Evolutionary conservation across 2,329 filamentous ascomycete genomes (phyloP).

Genomic region (Colletotrichum sp.): DNA sequence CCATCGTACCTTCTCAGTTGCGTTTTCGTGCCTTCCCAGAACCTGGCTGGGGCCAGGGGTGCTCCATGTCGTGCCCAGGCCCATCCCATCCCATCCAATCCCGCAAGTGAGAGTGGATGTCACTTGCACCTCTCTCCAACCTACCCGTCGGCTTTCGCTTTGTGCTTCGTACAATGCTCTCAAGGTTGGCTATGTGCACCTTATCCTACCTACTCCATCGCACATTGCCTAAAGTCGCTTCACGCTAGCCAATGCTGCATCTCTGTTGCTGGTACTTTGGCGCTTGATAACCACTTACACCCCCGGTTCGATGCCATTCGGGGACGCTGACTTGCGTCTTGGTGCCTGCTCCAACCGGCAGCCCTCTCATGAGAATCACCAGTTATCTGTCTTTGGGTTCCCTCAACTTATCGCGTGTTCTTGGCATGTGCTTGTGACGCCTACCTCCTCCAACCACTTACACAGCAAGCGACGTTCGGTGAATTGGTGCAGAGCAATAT

Average conservation of each 20-base stretch:
- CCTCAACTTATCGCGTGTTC: neutral
- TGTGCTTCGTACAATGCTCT: neutral
- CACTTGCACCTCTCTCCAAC: neutral
- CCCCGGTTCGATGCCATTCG: neutral
- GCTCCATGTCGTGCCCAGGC: neutral
- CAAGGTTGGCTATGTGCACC: neutral
- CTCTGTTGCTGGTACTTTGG: neutral
- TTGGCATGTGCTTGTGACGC: neutral
- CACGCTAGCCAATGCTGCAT: neutral
- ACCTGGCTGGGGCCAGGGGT: slow-evolving; percentile 11
- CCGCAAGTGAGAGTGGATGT: neutral
- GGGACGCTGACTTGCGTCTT: slow-evolving; percentile 11
- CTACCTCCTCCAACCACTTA: neutral
- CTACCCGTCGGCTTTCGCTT: neutral
- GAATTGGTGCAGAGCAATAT: neutral
- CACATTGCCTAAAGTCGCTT: neutral
- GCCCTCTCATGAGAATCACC: neutral
- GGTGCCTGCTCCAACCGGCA: neutral
- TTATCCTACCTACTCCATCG: neutral
- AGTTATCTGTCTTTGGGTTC: neutral
- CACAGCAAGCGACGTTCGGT: neutral
- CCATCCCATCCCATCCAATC: neutral
- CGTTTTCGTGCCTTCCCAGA: neutral
- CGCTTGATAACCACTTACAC: neutral
- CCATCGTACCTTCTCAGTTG: neutral